These are phyloP conservation scores for Orychophragmus violaceus DNA, from an alignment of 345 rosid species.

Conservation along the genomic window DNA sequence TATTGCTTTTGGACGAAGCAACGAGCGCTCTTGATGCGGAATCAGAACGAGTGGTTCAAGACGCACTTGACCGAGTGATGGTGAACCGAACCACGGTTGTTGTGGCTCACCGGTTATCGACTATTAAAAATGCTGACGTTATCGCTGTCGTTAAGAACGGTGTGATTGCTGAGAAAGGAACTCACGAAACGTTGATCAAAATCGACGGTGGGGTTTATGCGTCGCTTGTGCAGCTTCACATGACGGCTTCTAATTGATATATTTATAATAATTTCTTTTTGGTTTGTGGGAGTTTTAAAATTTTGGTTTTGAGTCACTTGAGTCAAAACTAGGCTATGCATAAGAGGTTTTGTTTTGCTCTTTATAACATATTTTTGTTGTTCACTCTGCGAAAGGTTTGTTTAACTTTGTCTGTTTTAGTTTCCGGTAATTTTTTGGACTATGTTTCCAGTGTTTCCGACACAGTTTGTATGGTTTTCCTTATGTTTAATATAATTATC, in stretches of 20 bases:
- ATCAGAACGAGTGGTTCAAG: constrained; percentile 54
- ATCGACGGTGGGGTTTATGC: constrained; percentile 57
- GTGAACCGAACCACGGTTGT: constrained; percentile 45
- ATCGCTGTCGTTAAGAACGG: constrained; percentile 71
- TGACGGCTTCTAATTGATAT: constrained; percentile 9
- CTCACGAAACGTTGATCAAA: constrained; percentile 47
- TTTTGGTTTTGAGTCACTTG: not conserved
- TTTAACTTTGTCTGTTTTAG: too few relatives aligned
- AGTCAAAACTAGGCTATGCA: not conserved
- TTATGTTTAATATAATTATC: too few relatives aligned
- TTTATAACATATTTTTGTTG: not conserved
- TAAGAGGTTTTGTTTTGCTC: not conserved
- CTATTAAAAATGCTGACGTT: constrained; percentile 52
- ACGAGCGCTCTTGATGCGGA: constrained; percentile 78
- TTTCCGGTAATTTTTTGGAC: too few relatives aligned
- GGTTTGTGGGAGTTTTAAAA: constrained; percentile 1
- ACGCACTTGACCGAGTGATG: constrained; percentile 49
- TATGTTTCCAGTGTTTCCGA: too few relatives aligned
- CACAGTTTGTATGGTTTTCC: too few relatives aligned
- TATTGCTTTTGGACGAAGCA: constrained; percentile 72
- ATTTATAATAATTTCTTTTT: not conserved
- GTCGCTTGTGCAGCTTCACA: constrained; percentile 50
- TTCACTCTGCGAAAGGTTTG: too few relatives aligned
- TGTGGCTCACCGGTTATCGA: constrained; percentile 78
- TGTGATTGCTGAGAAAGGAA: constrained; percentile 62